Conservation (phyloP, 305 asterid species). For the Caryopteris hybrid region DNA sequence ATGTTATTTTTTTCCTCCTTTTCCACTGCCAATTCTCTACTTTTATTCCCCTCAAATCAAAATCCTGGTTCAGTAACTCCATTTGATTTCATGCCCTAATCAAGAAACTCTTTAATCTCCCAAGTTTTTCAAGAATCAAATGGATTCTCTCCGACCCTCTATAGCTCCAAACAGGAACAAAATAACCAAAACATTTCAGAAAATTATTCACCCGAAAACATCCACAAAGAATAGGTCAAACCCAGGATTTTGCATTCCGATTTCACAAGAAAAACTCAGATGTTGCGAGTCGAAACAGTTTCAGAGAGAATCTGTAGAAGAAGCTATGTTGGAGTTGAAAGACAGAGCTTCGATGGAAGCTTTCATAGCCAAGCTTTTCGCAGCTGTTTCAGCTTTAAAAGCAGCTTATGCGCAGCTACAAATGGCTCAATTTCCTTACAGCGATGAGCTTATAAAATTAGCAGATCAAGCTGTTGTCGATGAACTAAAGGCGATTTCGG, state of each 20-base stretch:
- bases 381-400: constrained; percentile 58
- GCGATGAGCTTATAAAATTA: constrained; percentile 38
- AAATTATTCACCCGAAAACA: constrained; percentile 35
- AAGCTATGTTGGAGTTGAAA: constrained; percentile 37
- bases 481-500: constrained; percentile 60
- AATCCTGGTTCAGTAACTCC: neutral
- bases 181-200: constrained; percentile 48
- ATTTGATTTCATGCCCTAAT: neutral
- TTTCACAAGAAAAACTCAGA: constrained; percentile 57
- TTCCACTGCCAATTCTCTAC: neutral
- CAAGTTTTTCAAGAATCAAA: neutral
- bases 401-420: constrained; percentile 88
- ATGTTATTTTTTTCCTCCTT: neutral
- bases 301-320: constrained; percentile 40
- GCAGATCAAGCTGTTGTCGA: constrained; percentile 75
- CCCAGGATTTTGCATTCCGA: constrained; percentile 52
- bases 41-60: neutral
- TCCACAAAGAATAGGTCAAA: constrained; percentile 25
- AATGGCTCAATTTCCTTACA: constrained; percentile 72
- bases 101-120: neutral
- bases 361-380: constrained; percentile 69
- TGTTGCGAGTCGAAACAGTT: constrained; percentile 59
- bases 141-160: constrained; percentile 55
- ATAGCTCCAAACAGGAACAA: constrained; percentile 43
- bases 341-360: constrained; percentile 70